phyloP scores from a whole-genome alignment of 495 filamentous ascomycete species.

The Oleoguttula mirabilis region DNA sequence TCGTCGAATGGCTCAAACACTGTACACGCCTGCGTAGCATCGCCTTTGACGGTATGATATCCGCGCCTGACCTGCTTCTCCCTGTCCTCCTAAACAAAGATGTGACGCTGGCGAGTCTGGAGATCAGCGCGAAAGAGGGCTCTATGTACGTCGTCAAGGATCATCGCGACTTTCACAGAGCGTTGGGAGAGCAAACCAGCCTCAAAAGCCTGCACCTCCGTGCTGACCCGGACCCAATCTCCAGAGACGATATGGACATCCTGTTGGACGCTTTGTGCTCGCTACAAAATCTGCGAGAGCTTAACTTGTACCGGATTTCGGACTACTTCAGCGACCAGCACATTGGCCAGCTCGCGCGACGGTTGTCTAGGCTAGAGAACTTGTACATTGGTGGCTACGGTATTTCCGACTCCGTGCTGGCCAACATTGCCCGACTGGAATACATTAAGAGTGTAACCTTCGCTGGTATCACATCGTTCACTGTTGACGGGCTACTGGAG shows the following conservation, averaged over 20 bases:
- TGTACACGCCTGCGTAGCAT: conserved; percentile 45
- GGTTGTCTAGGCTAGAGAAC: conserved; percentile 40
- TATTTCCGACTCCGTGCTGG: conserved; percentile 40
- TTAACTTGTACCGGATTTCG: conserved; percentile 42
- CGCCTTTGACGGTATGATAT: conserved; percentile 38
- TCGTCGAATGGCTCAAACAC: conserved; percentile 42
- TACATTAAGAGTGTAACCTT: conserved; percentile 28
- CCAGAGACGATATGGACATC: conserved; percentile 35
- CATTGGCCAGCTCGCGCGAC: conserved; percentile 39
- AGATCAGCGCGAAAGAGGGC: conserved; percentile 27
- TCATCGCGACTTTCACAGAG: conserved; percentile 40
- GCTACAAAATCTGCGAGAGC: conserved; percentile 37
- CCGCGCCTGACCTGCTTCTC: conserved; percentile 40
- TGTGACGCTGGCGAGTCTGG: conserved; percentile 38
- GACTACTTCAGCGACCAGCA: conserved; percentile 42
- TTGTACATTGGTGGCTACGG: conserved; percentile 45
- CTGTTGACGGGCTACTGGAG: conserved; percentile 25
- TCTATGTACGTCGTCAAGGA: conserved; percentile 34
- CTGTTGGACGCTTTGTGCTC: conserved; percentile 38
- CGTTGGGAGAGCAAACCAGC: conserved; percentile 36
- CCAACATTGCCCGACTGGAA: conserved; percentile 26
- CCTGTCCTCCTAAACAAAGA: conserved; percentile 41
- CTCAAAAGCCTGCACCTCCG: conserved; percentile 38
- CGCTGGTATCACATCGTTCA: conserved; percentile 29
- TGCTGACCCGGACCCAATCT: conserved; percentile 39